Conservation (phyloP, 2,329 filamentous ascomycete species). For the Hypomyces perniciosus region DNA sequence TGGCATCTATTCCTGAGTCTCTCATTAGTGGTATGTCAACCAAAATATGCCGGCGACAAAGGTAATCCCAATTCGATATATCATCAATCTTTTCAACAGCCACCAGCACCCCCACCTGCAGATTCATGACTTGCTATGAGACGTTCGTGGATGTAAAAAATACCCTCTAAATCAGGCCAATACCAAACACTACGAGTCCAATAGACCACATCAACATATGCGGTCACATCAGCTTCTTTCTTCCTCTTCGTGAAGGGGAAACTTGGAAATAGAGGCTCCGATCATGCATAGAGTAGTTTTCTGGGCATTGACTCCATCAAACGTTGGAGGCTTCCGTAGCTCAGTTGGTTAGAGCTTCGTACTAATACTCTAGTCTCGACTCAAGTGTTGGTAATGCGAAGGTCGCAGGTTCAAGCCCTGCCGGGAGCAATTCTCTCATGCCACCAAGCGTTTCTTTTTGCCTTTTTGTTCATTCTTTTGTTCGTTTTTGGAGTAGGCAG, state of each 20-base stretch:
- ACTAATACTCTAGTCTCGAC: constrained; percentile 2
- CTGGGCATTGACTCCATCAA: neutral
- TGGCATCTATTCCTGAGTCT: constrained; percentile 53
- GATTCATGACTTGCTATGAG: neutral
- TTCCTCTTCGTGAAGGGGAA: no score
- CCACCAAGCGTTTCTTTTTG: neutral
- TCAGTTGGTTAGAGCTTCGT: constrained; percentile 11
- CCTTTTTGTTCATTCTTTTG: no score
- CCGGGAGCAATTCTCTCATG: constrained; percentile 5
- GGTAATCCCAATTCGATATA: constrained; percentile 46
- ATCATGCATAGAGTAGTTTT: neutral
- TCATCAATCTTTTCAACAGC: constrained; percentile 32
- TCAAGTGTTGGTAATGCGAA: constrained; percentile 4
- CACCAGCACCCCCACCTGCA: neutral
- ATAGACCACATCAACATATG: neutral
- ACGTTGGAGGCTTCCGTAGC: constrained; percentile 4
- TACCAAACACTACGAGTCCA: neutral
- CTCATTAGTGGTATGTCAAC: constrained; percentile 53
- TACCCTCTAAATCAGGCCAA: neutral
- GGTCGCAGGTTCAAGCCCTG: constrained; percentile 12
- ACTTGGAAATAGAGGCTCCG: neutral
- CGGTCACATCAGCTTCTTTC: no score
- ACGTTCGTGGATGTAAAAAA: neutral
- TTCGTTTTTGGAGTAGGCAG: no score
- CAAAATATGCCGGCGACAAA: constrained; percentile 48